phyloP scores from a whole-genome alignment of 179 eudicot genomes.

The Vitellaria paradoxa region DNA sequence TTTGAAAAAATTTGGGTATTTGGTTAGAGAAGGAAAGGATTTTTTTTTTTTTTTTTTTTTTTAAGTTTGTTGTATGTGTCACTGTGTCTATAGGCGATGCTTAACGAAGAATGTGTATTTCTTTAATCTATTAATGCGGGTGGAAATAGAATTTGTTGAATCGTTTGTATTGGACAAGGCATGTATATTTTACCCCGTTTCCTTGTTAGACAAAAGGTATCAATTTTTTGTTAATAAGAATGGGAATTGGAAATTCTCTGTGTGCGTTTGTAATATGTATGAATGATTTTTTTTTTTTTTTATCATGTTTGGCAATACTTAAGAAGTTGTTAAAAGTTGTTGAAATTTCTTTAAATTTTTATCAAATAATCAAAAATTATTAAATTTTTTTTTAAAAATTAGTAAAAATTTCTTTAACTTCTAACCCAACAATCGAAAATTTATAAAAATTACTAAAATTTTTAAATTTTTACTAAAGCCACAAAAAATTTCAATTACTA shows the following conservation, averaged over 20 bases:
- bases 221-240: neutral
- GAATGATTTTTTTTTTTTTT: too few relatives aligned
- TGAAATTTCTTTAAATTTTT: too few relatives aligned
- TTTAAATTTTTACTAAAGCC: too few relatives aligned
- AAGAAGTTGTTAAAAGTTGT: too few relatives aligned
- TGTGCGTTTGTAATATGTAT: neutral
- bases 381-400: too few relatives aligned
- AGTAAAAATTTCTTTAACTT: too few relatives aligned
- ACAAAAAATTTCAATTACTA: too few relatives aligned
- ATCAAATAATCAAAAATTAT: too few relatives aligned
- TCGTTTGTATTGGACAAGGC: neutral
- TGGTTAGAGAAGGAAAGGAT: neutral
- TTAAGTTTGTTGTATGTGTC: neutral
- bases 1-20: neutral
- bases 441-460: too few relatives aligned
- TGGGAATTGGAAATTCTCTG: neutral
- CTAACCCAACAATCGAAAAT: too few relatives aligned
- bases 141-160: neutral
- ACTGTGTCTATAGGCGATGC: neutral
- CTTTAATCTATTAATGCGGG: neutral
- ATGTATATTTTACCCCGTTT: neutral
- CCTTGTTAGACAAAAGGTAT: neutral
- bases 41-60: too few relatives aligned
- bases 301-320: too few relatives aligned
- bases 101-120: neutral